Conservation (phyloP, 768 basidiomycete genomes). For the Fistulinella prunicolor region DNA sequence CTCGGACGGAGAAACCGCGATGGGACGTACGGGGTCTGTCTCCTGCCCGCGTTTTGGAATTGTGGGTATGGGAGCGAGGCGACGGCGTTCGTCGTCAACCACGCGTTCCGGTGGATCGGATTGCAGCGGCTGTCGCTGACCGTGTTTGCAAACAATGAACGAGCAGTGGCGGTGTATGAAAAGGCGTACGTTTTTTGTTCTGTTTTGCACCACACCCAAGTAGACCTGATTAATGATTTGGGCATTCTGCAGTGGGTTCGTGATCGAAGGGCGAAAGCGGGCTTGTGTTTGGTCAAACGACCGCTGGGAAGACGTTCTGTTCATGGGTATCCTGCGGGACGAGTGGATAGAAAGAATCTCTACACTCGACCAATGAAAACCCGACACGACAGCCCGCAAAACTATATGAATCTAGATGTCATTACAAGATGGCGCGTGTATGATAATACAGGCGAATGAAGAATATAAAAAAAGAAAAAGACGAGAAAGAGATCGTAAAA, state of each 20-base stretch:
- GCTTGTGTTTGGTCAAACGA: slow-evolving; percentile 36
- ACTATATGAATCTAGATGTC: not conserved
- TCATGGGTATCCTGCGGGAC: slow-evolving; percentile 40
- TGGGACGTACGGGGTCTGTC: slow-evolving; percentile 32
- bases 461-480: not conserved
- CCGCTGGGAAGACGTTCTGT: slow-evolving; percentile 37
- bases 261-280: slow-evolving; percentile 37
- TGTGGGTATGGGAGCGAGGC: slow-evolving; percentile 43
- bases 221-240: not conserved
- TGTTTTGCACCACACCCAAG: not conserved
- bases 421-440: no score
- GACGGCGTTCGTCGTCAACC: slow-evolving; percentile 39
- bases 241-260: slow-evolving; percentile 35
- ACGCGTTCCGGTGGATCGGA: slow-evolving; percentile 39
- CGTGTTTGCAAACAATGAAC: slow-evolving; percentile 37
- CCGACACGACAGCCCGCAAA: no score
- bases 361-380: slow-evolving; percentile 19
- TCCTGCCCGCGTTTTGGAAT: slow-evolving; percentile 34
- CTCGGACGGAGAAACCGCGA: slow-evolving; percentile 29
- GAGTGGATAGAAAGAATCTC: slow-evolving; percentile 35
- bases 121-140: slow-evolving; percentile 41
- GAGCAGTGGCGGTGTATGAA: slow-evolving; percentile 40
- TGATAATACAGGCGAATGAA: no score
- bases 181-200: slow-evolving; percentile 36
- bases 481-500: not conserved